Evolutionary conservation across 495 filamentous ascomycete genomes (phyloP).

Genomic region (Sporormia fimetaria): DNA sequence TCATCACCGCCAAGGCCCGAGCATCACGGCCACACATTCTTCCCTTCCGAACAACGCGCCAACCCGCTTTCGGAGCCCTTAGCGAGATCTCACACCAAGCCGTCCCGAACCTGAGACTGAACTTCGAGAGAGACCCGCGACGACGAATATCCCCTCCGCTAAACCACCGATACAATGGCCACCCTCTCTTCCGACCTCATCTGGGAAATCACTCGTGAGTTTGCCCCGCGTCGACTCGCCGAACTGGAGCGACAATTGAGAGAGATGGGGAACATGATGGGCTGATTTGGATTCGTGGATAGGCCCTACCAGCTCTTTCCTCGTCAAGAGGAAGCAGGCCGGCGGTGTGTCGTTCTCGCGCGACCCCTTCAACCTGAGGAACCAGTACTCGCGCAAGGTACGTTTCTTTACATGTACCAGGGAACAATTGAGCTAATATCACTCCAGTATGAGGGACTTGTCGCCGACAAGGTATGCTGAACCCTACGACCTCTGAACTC

Average conservation of each 20-base stretch:
- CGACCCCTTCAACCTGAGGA: slow-evolving; percentile 81
- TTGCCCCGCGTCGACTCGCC: background rate
- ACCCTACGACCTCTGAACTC: background rate
- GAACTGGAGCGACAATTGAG: background rate
- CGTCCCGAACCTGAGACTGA: no score
- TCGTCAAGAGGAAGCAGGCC: slow-evolving; percentile 72
- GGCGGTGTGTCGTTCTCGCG: slow-evolving; percentile 81
- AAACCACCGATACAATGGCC: slow-evolving; percentile 22
- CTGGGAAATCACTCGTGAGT: slow-evolving; percentile 85
- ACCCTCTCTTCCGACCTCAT: slow-evolving; percentile 75
- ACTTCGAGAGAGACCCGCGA: background rate
- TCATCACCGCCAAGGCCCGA: no score
- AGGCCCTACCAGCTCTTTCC: slow-evolving; percentile 73
- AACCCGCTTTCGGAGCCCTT: no score
- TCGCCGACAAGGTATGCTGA: slow-evolving; percentile 78
- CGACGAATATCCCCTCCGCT: background rate
- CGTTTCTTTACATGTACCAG: slow-evolving; percentile 9
- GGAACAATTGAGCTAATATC: slow-evolving; percentile 11
- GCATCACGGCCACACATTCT: no score
- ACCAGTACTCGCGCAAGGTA: slow-evolving; percentile 88
- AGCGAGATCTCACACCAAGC: no score
- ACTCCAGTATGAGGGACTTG: slow-evolving; percentile 63
- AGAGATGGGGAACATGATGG: background rate
- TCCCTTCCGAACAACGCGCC: no score
- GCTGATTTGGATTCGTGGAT: slow-evolving; percentile 15